Base-by-base conservation (phyloP, 2,329 filamentous ascomycete genomes). In the Fusarium sp. region DNA sequence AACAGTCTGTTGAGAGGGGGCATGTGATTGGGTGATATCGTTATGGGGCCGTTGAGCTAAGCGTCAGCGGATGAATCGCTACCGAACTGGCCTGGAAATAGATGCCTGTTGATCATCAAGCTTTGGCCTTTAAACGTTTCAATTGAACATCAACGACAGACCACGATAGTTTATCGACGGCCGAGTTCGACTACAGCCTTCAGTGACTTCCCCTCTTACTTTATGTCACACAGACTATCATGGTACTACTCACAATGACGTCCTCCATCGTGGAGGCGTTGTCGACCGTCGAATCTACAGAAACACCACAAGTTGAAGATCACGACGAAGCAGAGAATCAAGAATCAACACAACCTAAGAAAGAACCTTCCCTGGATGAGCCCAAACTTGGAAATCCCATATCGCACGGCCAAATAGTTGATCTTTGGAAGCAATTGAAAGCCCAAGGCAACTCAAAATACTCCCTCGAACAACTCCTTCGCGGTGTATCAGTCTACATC, bases 171-270 rank as follows among this genome's bases (percentile, higher is more conserved):
- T 33, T 38, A 10, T n/a, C n/a, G 2, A 37, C 17, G 6, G 12
- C 20, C 20, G 10, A 2, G 5, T 13, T 30, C 33, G 23, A 32
- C 12, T 6, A 9, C 6, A 3, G 9, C 4, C 23, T 23, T 23
- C 23, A 23, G 23, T 23, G 23, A 6, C 4, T 23, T 23, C 23
- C 23, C 4, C 23, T 23, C 23, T 23, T 23, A 10, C 6, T 1
- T 1, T 15, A 17, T 6, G 7, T 6, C 2, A 13, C 10, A 30
- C 27, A 18, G 5, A 18, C 6, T 10, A 67, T 7, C 5, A 95
- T 95, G 93, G 92, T 95, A 20, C 85, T 92, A 45, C 88, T 96
- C 44, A 93, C 90, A n/a, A 91, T 94, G 85, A 95, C 92, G 7
- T 80, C 87, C 74, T 84, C 88, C 73, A 89, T 93, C 33, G 88